phyloP scores from a whole-genome alignment of 2,329 filamentous ascomycete genomes.

The Aspergillus sp. region DNA sequence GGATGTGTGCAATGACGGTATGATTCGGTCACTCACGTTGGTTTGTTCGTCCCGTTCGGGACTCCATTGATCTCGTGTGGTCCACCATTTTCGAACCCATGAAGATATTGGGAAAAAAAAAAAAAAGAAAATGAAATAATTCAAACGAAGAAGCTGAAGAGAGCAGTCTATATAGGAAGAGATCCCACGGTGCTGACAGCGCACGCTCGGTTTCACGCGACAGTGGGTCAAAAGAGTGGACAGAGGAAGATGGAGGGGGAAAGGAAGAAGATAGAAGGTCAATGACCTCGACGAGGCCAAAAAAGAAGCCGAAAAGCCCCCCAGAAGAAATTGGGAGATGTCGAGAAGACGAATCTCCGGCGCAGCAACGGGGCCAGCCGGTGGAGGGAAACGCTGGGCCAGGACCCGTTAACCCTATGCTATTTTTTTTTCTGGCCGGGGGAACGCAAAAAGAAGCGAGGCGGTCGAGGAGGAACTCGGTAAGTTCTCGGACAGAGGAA shows the following conservation, averaged over 20 bases:
- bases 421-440: conserved; percentile 9
- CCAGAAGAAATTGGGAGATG: not conserved
- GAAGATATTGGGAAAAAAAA: conserved; percentile 12
- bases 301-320: conserved; percentile 12
- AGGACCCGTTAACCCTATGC: conserved; percentile 10
- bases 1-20: not conserved
- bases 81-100: conserved; percentile 33
- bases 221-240: conserved; percentile 14
- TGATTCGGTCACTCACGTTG: conserved; percentile 43
- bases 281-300: conserved; percentile 9
- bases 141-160: not conserved
- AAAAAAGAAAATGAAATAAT: conserved; percentile 6
- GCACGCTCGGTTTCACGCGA: conserved; percentile 12
- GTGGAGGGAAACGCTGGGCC: conserved; percentile 12
- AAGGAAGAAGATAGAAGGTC: conserved; percentile 4
- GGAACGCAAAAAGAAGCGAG: conserved; percentile 13
- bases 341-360: conserved; percentile 5
- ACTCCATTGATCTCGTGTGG: conserved; percentile 45
- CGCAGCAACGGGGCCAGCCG: conserved; percentile 7
- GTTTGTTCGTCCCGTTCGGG: conserved; percentile 47
- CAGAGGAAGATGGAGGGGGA: conserved; percentile 6
- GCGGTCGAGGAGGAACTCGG: conserved; percentile 25
- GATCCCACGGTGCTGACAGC: conserved; percentile 7
- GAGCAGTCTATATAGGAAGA: conserved; percentile 3
- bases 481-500: conserved; percentile 24